Base-by-base conservation (phyloP, 768 basidiomycete genomes). In the Trametes cingulata region DNA sequence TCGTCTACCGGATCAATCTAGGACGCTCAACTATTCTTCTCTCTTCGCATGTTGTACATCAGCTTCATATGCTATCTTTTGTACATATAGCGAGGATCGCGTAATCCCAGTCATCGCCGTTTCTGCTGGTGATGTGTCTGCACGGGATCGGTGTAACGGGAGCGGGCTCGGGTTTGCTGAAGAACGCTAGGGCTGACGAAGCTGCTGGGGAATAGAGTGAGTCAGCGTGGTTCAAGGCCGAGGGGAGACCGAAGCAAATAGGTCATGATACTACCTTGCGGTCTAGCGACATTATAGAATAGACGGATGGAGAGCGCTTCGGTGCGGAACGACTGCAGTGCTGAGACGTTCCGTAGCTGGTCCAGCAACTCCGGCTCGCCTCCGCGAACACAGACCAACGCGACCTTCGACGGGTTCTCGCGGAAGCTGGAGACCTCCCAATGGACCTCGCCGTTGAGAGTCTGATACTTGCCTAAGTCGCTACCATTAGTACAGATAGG, bases 101-200 rank as follows among this genome's bases (percentile, higher is more conserved):
- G 68, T 78, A 78, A 68, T 86, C 81, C 85, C 85, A 89, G 54
- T 78, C 62, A 57, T 82, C 76, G 27, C 59, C 63, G 1, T 68
- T 65, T 15, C 61, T 59, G 35, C 78, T 80, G 5, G 82, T 76
- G 45, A 89, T 80, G 45, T 65, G 67, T 36, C 77, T 74, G 65
- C 83, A 86, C 2, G 86, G 84, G 50, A 89, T 76, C 22, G 70
- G 67, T 12, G 82, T 85, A 12, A 76, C 69, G 9, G 83, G 75
- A 13, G 76, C 76, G 20, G 41, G 33, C 8, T 54, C 46, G n/a
- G 43, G 56, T 13, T 35, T 57, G 29, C 68, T 67, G 60, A 79
- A 76, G 36, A 78, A 59, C 17, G 40, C n/a, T 13, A 68, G 55
- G 40, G 59, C 67, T 0, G 74, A 53, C 39, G 62, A 56, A 6